These are phyloP conservation scores for Trametes pubescens DNA, from an alignment of 1,284 basidiomycete genomes.

Conservation along the genomic window DNA sequence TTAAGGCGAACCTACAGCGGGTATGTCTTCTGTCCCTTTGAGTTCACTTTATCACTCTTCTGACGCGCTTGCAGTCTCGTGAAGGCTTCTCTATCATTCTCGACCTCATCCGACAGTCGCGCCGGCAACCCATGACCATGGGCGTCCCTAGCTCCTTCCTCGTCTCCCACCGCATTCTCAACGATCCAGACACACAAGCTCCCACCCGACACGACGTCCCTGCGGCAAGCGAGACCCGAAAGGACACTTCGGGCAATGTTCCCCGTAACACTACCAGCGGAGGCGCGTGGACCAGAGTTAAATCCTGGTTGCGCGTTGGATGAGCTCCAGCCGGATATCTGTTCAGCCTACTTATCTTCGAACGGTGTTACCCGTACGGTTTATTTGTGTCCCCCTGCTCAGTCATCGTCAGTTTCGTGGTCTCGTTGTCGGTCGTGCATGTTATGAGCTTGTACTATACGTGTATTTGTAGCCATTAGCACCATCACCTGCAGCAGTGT, in stretches of 20 bases:
- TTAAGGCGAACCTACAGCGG: constrained; percentile 81
- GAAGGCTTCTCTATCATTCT: constrained; percentile 82
- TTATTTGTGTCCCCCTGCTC: constrained; percentile 20
- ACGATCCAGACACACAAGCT: constrained; percentile 27
- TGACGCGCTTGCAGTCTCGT: constrained; percentile 66
- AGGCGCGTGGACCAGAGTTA: constrained; percentile 34
- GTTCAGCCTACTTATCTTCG: constrained; percentile 8
- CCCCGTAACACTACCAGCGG: constrained; percentile 3
- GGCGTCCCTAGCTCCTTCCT: constrained; percentile 49
- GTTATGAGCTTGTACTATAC: constrained; percentile 31
- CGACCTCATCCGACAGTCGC: constrained; percentile 76
- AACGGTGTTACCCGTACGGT: constrained; percentile 11
- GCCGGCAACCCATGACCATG: constrained; percentile 73
- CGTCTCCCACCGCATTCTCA: constrained; percentile 36
- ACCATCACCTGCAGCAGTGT: constrained; percentile 10
- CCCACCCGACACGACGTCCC: constrained; percentile 20
- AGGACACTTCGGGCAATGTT: constrained; percentile 6
- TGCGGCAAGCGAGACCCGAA: constrained; percentile 11
- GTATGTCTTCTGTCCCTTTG: constrained; percentile 48
- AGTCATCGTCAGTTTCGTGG: constrained; percentile 18
- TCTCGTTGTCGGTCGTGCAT: constrained; percentile 24
- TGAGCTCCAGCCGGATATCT: constrained; percentile 19
- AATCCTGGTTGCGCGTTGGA: constrained; percentile 37
- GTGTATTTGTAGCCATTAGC: constrained; percentile 32
- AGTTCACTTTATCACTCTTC: constrained; percentile 23